A percentile compares a stretch with the other conserved stretches of the same genome.
phyloP scores from a whole-genome alignment of 1,139 yeast genomes.

The Lodderomyces theae region DNA sequence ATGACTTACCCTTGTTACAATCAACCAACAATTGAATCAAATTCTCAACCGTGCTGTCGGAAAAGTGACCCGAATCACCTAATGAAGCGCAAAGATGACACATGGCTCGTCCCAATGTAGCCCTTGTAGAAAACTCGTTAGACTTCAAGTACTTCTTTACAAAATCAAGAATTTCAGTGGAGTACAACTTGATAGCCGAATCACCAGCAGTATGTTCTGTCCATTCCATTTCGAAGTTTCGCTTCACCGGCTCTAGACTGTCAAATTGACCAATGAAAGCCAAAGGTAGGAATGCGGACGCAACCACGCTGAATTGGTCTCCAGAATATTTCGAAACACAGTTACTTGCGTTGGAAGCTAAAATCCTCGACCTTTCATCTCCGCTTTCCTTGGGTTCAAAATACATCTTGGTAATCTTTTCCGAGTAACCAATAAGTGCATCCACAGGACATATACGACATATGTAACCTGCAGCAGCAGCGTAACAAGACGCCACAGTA shows the following conservation, averaged over 20 bases:
- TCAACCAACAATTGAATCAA: slow-evolving; percentile 57
- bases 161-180: slow-evolving; percentile 64
- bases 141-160: slow-evolving; percentile 52
- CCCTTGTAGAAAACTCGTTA: slow-evolving; percentile 63
- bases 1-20: slow-evolving; percentile 74
- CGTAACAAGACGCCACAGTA: slow-evolving; percentile 72
- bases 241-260: slow-evolving; percentile 42
- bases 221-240: slow-evolving; percentile 69
- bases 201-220: slow-evolving; percentile 73
- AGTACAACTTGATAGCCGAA: slow-evolving; percentile 67
- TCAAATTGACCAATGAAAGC: slow-evolving; percentile 80
- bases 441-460: slow-evolving; percentile 62
- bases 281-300: slow-evolving; percentile 70
- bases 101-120: slow-evolving; percentile 68
- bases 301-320: slow-evolving; percentile 62
- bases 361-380: slow-evolving; percentile 44
- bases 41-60: slow-evolving; percentile 24
- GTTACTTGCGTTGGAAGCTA: slow-evolving; percentile 64
- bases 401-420: slow-evolving; percentile 51
- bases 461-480: slow-evolving; percentile 77
- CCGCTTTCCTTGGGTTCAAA: slow-evolving; percentile 57
- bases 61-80: slow-evolving; percentile 32
- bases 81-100: slow-evolving; percentile 55
- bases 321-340: slow-evolving; percentile 69
- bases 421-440: slow-evolving; percentile 53